These are phyloP conservation scores for Aureobasidium pullulans DNA, from an alignment of 2,329 filamentous ascomycete genomes.

Conservation along the genomic window DNA sequence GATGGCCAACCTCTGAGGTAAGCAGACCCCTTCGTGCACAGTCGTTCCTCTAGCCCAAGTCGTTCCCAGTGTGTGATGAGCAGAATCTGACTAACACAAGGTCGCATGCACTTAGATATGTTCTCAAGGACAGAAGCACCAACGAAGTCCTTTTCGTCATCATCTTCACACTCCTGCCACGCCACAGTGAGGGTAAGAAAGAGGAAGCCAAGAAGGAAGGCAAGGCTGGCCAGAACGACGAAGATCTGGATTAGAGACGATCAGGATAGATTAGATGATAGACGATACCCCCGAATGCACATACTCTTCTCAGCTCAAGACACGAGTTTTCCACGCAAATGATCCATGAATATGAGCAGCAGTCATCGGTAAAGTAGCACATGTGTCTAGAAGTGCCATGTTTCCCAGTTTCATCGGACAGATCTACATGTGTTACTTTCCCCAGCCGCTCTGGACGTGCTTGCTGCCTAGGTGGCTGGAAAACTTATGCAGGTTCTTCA, in stretches of 20 bases:
- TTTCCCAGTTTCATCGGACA: background rate
- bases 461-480: slow-evolving; percentile 6
- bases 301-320: background rate
- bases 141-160: slow-evolving; percentile 73
- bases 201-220: slow-evolving; percentile 3
- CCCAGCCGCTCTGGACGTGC: background rate
- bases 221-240: background rate
- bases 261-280: background rate
- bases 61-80: background rate
- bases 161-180: slow-evolving; percentile 67
- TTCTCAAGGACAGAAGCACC: slow-evolving; percentile 72
- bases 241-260: slow-evolving; percentile 3
- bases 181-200: slow-evolving; percentile 47
- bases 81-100: slow-evolving; percentile 37
- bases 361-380: background rate
- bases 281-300: slow-evolving; percentile 1
- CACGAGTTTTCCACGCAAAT: background rate
- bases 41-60: no score
- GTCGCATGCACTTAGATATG: slow-evolving; percentile 83
- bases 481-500: background rate
- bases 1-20: slow-evolving; percentile 71
- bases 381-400: background rate
- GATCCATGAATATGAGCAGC: no score
- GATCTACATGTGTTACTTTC: background rate
- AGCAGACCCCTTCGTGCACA: slow-evolving; percentile 27